These are phyloP conservation scores for Lantana camara DNA, from an alignment of 257 asterid genomes.

Conservation along the genomic window DNA sequence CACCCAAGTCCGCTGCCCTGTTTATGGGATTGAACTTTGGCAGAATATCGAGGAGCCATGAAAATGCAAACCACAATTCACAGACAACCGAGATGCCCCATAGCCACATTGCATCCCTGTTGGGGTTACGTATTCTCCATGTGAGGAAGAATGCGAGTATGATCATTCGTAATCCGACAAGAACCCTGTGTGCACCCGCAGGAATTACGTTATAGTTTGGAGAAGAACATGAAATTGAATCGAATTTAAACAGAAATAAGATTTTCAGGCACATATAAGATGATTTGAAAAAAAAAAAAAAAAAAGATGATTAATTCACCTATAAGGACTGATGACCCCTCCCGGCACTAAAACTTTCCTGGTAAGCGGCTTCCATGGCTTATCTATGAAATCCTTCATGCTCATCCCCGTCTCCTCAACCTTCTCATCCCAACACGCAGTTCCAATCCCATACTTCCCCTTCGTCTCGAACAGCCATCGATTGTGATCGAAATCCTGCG, in stretches of 20 bases:
- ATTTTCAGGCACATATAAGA: too few species aligned
- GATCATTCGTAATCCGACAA: conserved; percentile 66
- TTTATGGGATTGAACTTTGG: conserved; percentile 94
- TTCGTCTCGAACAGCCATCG: conserved; percentile 90
- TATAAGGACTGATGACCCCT: conserved; percentile 85
- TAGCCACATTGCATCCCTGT: conserved; percentile 80
- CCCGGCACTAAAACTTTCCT: conserved; percentile 71
- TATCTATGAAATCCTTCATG: conserved; percentile 90
- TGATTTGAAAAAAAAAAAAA: too few species aligned
- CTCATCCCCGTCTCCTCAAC: conserved; percentile 87
- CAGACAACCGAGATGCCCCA: conserved; percentile 90
- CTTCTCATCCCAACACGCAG: conserved; percentile 85
- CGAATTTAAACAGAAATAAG: too few species aligned
- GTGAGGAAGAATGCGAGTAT: conserved; percentile 52
- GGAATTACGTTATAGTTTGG: too few species aligned
- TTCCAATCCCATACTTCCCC: conserved; percentile 94
- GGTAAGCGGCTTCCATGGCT: conserved; percentile 98
- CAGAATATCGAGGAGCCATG: conserved; percentile 92
- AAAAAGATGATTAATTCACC: conserved; percentile 33
- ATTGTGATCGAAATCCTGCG: conserved; percentile 92
- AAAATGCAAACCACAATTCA: conserved; percentile 93
- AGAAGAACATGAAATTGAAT: too few species aligned
- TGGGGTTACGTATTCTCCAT: conserved; percentile 81
- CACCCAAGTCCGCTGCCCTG: conserved; percentile 70
- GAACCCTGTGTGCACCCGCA: conserved; percentile 45